phyloP scores from a whole-genome alignment of 2,329 filamentous ascomycete species.

The Dendryphion nanum region DNA sequence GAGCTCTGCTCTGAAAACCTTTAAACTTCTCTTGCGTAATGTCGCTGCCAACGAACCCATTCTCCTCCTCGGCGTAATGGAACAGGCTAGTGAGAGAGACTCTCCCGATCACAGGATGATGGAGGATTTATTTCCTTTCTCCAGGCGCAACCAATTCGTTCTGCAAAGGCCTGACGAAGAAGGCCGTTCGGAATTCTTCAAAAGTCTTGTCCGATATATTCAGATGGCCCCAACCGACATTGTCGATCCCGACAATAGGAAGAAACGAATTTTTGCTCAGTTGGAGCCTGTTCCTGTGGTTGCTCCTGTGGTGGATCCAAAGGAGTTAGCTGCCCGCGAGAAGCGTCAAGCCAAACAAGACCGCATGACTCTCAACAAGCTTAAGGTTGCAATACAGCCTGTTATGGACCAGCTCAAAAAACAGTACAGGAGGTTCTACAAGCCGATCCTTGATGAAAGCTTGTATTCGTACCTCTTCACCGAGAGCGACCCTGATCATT shows the following conservation, averaged over 20 bases:
- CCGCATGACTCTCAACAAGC: constrained; percentile 75
- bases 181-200: constrained; percentile 77
- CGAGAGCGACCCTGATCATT: constrained; percentile 70
- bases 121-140: constrained; percentile 81
- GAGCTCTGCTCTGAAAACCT: constrained; percentile 68
- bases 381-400: constrained; percentile 87
- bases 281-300: constrained; percentile 69
- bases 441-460: constrained; percentile 68
- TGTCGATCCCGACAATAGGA: constrained; percentile 80
- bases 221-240: constrained; percentile 80
- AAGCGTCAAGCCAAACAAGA: constrained; percentile 80
- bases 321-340: constrained; percentile 72
- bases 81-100: constrained; percentile 61
- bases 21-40: constrained; percentile 75
- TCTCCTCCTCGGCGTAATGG: constrained; percentile 80
- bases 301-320: constrained; percentile 50
- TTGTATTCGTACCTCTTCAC: constrained; percentile 80
- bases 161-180: constrained; percentile 67
- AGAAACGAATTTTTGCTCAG: constrained; percentile 77
- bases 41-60: constrained; percentile 90
- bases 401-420: constrained; percentile 96
- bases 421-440: constrained; percentile 85
- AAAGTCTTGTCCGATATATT: constrained; percentile 70
- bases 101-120: constrained; percentile 62
- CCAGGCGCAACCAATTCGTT: constrained; percentile 71